Percentiles rank a stretch among this genome's conserved stretches.
phyloP scores from a whole-genome alignment of 495 filamentous ascomycete species.

The Trichodelitschia bisporula region DNA sequence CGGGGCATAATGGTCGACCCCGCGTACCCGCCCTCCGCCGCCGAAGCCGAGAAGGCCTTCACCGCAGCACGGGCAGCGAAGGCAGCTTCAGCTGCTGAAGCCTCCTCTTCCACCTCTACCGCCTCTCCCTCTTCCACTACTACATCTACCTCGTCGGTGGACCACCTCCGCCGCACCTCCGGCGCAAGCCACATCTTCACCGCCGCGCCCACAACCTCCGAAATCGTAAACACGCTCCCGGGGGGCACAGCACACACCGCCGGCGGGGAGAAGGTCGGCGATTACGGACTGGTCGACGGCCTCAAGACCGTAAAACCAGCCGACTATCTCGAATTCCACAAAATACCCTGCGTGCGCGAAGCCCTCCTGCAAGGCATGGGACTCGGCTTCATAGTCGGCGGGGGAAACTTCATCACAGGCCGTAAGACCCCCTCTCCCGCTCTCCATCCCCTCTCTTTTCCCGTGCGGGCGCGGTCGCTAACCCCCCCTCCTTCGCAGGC shows the following conservation, averaged over 20 bases:
- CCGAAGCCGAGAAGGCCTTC: no score
- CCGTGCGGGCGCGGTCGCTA: background rate
- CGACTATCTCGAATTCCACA: background rate
- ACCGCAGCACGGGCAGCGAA: no score
- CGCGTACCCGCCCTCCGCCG: no score
- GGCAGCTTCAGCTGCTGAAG: no score
- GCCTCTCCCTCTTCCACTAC: no score
- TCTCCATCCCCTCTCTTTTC: background rate
- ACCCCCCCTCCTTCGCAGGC: background rate
- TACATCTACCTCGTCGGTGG: no score
- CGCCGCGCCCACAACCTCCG: background rate
- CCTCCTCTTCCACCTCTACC: no score
- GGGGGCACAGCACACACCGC: conserved; percentile 7
- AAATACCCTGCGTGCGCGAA: background rate
- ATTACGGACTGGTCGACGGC: background rate
- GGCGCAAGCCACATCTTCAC: conserved; percentile 31
- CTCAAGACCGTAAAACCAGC: background rate
- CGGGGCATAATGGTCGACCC: no score
- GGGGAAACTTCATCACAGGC: no score
- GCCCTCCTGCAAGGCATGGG: background rate
- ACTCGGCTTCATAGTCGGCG: no score
- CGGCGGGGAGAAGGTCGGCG: background rate
- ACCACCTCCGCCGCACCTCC: conserved; percentile 6
- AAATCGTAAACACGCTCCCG: conserved; percentile 2
- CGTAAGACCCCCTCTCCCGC: background rate